Evolutionary conservation across 1,139 yeast species (phyloP).

Genomic region (Hyphopichia khmerensis): DNA sequence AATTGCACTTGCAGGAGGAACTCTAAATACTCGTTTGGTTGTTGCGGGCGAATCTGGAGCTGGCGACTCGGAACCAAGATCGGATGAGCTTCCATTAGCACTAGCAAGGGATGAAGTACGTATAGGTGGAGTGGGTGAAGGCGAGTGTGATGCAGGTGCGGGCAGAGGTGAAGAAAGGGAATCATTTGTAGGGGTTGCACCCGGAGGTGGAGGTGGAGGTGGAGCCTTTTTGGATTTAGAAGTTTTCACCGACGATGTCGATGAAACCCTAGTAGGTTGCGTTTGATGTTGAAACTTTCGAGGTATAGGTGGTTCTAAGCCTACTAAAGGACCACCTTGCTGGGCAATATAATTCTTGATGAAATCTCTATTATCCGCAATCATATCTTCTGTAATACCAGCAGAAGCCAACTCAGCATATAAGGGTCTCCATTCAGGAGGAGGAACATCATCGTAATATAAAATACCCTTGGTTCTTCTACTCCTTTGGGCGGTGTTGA

Average conservation of each 20-base stretch:
- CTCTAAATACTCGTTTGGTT: conserved; percentile 17
- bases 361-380: conserved; percentile 81
- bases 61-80: conserved; percentile 6
- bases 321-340: conserved; percentile 84
- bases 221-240: conserved; percentile 39
- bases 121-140: conserved; percentile 8
- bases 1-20: conserved; percentile 28
- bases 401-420: conserved; percentile 72
- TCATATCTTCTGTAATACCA: conserved; percentile 87
- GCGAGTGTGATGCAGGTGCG: conserved; percentile 12
- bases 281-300: conserved; percentile 45
- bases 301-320: conserved; percentile 83
- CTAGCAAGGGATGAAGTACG: conserved; percentile 6
- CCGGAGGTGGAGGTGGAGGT: conserved; percentile 48
- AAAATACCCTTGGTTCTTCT: conserved; percentile 59
- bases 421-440: conserved; percentile 81
- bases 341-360: conserved; percentile 73
- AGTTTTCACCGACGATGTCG: conserved; percentile 9
- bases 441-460: conserved; percentile 78
- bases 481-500: conserved; percentile 53
- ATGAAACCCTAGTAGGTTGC: conserved; percentile 9
- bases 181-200: conserved; percentile 5
- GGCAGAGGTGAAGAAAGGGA: conserved; percentile 9
- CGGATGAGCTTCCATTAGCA: conserved; percentile 7
- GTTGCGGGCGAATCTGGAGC: conserved; percentile 13